Evolutionary conservation across 2,329 filamentous ascomycete genomes (phyloP).

Genomic region (Fusarium sp.): DNA sequence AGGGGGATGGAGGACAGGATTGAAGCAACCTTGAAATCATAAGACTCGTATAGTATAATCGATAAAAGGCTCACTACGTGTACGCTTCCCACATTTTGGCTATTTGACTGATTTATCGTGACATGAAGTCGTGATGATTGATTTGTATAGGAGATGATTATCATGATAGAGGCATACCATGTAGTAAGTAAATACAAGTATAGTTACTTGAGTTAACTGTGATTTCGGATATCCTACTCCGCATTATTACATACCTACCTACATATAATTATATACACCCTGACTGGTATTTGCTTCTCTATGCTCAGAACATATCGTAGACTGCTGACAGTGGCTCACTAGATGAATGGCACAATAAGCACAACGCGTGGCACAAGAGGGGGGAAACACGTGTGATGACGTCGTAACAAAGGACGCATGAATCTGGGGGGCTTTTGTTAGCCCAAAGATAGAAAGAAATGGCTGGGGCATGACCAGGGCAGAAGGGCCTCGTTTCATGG

Average conservation of each 20-base stretch:
- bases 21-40: constrained; percentile 28
- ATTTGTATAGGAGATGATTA: not conserved
- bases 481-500: constrained; percentile 33
- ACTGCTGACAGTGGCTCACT: too few species aligned
- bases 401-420: constrained; percentile 32
- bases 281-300: not conserved
- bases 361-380: constrained; percentile 6
- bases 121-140: not conserved
- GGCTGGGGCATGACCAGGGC: constrained; percentile 28
- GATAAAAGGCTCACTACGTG: constrained; percentile 27
- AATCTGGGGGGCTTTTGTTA: constrained; percentile 20
- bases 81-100: constrained; percentile 3
- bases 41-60: constrained; percentile 32
- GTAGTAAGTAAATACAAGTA: too few species aligned
- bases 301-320: not conserved
- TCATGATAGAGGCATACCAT: not conserved
- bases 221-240: too few species aligned
- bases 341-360: constrained; percentile 19
- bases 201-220: too few species aligned
- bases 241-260: too few species aligned
- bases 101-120: not conserved
- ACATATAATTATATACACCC: too few species aligned
- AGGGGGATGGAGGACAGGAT: not conserved
- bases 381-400: constrained; percentile 37
- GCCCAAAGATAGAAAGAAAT: constrained; percentile 32